These are phyloP conservation scores for Papiliotrema fonsecae DNA, from an alignment of 1,284 basidiomycete genomes.

Conservation along the genomic window DNA sequence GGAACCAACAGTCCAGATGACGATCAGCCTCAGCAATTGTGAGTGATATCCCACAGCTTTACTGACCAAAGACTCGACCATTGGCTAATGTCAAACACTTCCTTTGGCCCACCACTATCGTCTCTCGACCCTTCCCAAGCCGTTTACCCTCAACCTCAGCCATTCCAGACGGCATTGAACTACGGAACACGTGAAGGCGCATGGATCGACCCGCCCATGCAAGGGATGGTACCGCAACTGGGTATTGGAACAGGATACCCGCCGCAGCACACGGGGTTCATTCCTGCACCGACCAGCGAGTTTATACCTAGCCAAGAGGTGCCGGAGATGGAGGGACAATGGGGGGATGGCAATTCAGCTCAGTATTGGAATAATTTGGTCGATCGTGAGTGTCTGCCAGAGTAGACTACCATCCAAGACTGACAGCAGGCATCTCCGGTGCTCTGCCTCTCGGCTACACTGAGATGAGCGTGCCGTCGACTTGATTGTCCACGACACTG, in stretches of 20 bases:
- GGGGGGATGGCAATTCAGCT: constrained; percentile 19
- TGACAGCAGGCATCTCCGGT: constrained; percentile 9
- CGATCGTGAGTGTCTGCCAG: constrained; percentile 29
- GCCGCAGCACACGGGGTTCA: not conserved
- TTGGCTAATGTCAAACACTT: constrained; percentile 27
- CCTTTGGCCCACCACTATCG: constrained; percentile 21
- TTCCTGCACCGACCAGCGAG: not conserved
- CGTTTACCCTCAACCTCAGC: not conserved
- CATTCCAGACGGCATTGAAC: not conserved
- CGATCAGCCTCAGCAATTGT: constrained; percentile 31
- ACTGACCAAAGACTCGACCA: constrained; percentile 22
- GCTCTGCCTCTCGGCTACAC: not conserved
- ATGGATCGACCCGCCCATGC: not conserved
- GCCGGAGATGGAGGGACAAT: constrained; percentile 4
- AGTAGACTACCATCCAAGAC: not conserved
- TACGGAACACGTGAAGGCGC: not conserved
- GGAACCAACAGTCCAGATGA: constrained; percentile 22
- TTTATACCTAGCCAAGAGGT: not conserved
- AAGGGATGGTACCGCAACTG: not conserved
- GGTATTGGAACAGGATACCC: constrained; percentile 1
- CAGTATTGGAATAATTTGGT: constrained; percentile 36
- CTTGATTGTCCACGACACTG: no score
- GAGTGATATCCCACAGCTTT: not conserved
- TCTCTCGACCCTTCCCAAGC: constrained; percentile 2
- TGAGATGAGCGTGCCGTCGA: not conserved